A percentile compares a stretch with the other conserved stretches of the same genome.
Conservation (phyloP, 1,284 basidiomycete species). For the Rhizopogon hawkerae region DNA sequence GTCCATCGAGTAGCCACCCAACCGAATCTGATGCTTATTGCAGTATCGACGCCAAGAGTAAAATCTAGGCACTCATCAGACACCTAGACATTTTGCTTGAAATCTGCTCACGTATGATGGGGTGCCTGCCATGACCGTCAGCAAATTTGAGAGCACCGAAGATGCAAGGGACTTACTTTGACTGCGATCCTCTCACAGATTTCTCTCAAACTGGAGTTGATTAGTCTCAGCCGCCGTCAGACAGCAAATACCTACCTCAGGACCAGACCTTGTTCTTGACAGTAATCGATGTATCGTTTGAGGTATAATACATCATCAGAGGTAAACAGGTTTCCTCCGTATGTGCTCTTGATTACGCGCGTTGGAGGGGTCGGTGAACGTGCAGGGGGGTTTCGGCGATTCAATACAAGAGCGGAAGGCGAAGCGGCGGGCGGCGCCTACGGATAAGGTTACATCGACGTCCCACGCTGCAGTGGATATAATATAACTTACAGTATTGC, state of each 20-base stretch:
- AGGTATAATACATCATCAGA: constrained; percentile 70
- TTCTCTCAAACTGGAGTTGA: constrained; percentile 51
- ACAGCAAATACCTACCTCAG: constrained; percentile 42
- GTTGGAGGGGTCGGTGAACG: constrained; percentile 73
- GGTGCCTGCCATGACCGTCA: constrained; percentile 47
- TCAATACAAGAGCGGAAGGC: constrained; percentile 54
- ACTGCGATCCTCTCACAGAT: constrained; percentile 77
- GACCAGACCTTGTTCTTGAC: constrained; percentile 72
- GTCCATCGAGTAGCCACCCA: constrained; percentile 74
- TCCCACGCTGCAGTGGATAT: constrained; percentile 3
- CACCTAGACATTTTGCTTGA: background rate
- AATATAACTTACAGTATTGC: constrained; percentile 39
- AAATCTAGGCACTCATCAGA: constrained; percentile 40
- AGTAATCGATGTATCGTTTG: constrained; percentile 78
- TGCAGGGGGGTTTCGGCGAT: constrained; percentile 53
- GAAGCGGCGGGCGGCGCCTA: constrained; percentile 53
- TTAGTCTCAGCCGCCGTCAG: background rate
- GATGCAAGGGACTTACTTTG: constrained; percentile 39
- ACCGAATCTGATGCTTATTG: constrained; percentile 78
- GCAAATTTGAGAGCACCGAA: constrained; percentile 2
- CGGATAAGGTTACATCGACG: constrained; percentile 8
- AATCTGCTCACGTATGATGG: constrained; percentile 61
- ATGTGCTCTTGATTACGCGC: constrained; percentile 76
- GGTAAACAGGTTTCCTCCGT: constrained; percentile 76
- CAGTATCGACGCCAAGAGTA: constrained; percentile 82